Evolutionary conservation across 192 early-diverging fungal genomes (phyloP).

Genomic region (Coemansia sp.): DNA sequence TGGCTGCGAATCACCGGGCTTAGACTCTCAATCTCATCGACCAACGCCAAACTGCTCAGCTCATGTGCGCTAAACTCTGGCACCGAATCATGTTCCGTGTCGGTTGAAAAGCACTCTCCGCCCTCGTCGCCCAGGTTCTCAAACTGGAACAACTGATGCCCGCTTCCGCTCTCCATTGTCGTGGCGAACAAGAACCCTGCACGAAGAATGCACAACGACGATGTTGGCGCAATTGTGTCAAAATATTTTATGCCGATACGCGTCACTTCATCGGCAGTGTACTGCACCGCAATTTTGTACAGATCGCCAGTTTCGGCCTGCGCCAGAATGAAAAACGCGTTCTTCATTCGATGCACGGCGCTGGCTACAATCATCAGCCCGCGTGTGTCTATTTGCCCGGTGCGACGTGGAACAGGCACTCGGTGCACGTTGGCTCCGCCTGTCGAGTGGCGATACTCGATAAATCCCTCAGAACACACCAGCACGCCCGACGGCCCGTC

Average conservation of each 20-base stretch:
- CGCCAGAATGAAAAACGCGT: slow-evolving; percentile 83
- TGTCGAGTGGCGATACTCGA: slow-evolving; percentile 83
- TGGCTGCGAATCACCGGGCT: slow-evolving; percentile 80
- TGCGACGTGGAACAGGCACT: slow-evolving; percentile 81
- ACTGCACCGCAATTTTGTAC: slow-evolving; percentile 89
- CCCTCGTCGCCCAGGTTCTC: slow-evolving; percentile 91
- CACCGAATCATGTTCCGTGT: slow-evolving; percentile 24
- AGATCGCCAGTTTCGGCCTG: slow-evolving; percentile 95
- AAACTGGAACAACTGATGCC: slow-evolving; percentile 89
- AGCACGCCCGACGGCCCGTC: slow-evolving; percentile 98
- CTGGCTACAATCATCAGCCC: slow-evolving; percentile 77
- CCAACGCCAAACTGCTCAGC: slow-evolving; percentile 80
- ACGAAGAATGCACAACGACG: slow-evolving; percentile 80
- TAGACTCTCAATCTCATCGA: slow-evolving; percentile 87
- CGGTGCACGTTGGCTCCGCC: slow-evolving; percentile 53
- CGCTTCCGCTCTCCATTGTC: slow-evolving; percentile 77
- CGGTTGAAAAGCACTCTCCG: slow-evolving; percentile 10
- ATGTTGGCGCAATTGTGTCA: slow-evolving; percentile 86
- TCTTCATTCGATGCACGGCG: slow-evolving; percentile 89
- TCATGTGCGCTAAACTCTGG: slow-evolving; percentile 72
- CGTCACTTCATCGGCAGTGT: slow-evolving; percentile 59
- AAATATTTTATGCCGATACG: slow-evolving; percentile 90
- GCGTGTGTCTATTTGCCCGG: slow-evolving; percentile 64
- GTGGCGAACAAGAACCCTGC: slow-evolving; percentile 94
- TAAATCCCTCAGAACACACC: slow-evolving; percentile 88